Evolutionary conservation across 2,329 filamentous ascomycete genomes (phyloP).

Genomic region (Albophoma yamanashiensis): DNA sequence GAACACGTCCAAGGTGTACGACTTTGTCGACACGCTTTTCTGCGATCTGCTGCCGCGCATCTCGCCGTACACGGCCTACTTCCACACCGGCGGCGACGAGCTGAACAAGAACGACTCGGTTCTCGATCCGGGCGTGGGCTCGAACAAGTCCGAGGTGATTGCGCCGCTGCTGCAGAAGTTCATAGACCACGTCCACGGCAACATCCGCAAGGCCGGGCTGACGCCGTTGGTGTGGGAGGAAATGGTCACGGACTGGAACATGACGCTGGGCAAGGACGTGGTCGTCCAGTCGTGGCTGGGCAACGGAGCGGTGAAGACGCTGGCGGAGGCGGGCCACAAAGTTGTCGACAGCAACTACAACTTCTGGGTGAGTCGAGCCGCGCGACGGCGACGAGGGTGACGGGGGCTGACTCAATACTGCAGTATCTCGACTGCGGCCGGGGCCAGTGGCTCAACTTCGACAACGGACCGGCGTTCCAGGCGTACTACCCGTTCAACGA

Average conservation of each 20-base stretch:
- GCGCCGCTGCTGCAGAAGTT: slow-evolving; percentile 70
- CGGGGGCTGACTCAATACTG: neutral
- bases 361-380: slow-evolving; percentile 49
- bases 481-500: slow-evolving; percentile 61
- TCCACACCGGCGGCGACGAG: slow-evolving; percentile 84
- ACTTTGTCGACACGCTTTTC: slow-evolving; percentile 63
- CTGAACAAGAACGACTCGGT: slow-evolving; percentile 58
- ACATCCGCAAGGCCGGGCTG: slow-evolving; percentile 52
- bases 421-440: slow-evolving; percentile 77
- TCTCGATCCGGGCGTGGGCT: slow-evolving; percentile 62
- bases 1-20: slow-evolving; percentile 58
- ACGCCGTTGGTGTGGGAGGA: slow-evolving; percentile 82
- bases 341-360: slow-evolving; percentile 68
- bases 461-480: slow-evolving; percentile 37
- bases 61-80: slow-evolving; percentile 58
- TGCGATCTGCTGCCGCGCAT: slow-evolving; percentile 67
- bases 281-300: slow-evolving; percentile 74
- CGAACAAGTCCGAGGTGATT: slow-evolving; percentile 53
- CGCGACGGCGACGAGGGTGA: neutral
- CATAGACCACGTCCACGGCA: slow-evolving; percentile 57
- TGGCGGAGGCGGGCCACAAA: slow-evolving; percentile 55
- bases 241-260: slow-evolving; percentile 68
- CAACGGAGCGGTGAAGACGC: slow-evolving; percentile 45
- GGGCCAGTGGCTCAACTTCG: slow-evolving; percentile 68
- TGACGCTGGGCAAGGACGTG: slow-evolving; percentile 59